Evolutionary conservation across 768 basidiomycete genomes (phyloP).

Genomic region (Panus rudis): DNA sequence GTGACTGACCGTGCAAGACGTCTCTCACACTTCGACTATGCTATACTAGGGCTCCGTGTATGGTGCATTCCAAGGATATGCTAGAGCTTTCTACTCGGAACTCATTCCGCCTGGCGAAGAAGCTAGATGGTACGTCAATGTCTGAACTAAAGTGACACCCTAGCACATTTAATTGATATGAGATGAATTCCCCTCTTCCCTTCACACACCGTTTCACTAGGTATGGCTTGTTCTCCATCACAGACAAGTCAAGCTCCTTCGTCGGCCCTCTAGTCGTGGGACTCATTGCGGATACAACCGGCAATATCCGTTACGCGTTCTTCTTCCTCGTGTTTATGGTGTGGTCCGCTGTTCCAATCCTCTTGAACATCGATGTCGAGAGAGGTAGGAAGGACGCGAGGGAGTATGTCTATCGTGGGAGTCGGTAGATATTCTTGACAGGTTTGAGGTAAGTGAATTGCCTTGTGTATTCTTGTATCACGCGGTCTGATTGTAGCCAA

Average conservation of each 20-base stretch:
- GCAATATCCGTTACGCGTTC: slow-evolving; percentile 88
- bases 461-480: too few species aligned
- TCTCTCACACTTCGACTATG: background rate
- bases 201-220: slow-evolving; percentile 18
- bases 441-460: background rate
- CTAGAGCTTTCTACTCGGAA: slow-evolving; percentile 80
- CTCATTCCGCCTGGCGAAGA: slow-evolving; percentile 84
- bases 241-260: slow-evolving; percentile 90
- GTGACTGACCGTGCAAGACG: too few species aligned
- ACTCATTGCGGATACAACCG: slow-evolving; percentile 79
- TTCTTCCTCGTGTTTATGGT: slow-evolving; percentile 83
- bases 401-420: slow-evolving; percentile 20
- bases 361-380: slow-evolving; percentile 64
- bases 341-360: slow-evolving; percentile 71
- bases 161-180: background rate
- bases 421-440: too few species aligned
- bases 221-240: slow-evolving; percentile 83
- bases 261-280: slow-evolving; percentile 87
- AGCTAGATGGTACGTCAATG: slow-evolving; percentile 79
- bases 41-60: slow-evolving; percentile 70
- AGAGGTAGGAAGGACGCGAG: slow-evolving; percentile 49
- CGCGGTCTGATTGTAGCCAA: too few species aligned
- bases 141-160: background rate
- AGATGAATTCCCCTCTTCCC: background rate
- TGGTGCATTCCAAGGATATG: slow-evolving; percentile 89